Evolutionary conservation across 176 grass and related monocot species (phyloP).

Genomic region (Miscanthus lutarioriparius): DNA sequence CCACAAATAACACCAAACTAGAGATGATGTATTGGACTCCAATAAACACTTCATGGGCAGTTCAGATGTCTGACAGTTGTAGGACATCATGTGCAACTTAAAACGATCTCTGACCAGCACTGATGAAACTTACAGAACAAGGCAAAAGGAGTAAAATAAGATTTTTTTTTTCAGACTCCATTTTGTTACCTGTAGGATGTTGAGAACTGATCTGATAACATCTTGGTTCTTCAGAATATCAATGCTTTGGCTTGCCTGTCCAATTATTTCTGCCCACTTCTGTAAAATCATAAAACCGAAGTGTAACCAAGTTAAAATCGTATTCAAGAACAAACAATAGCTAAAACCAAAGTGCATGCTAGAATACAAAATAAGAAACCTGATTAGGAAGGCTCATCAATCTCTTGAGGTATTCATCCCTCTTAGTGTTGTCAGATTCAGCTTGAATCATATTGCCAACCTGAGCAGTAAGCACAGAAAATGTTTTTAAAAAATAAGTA

Average conservation of each 20-base stretch:
- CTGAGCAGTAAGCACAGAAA: conserved; percentile 40
- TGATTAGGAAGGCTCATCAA: conserved; percentile 99
- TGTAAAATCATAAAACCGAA: conserved; percentile 39
- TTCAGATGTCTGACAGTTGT: background rate
- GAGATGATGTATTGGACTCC: background rate
- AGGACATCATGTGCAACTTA: conserved; percentile 11
- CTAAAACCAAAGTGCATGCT: background rate
- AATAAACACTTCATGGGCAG: background rate
- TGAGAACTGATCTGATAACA: conserved; percentile 97
- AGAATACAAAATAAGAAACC: conserved; percentile 46
- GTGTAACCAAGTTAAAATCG: conserved; percentile 29
- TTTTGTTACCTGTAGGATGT: conserved; percentile 89
- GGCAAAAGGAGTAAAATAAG: background rate
- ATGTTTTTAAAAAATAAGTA: conserved; percentile 21
- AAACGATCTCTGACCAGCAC: background rate
- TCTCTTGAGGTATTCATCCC: conserved; percentile 98
- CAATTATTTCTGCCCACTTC: conserved; percentile 99
- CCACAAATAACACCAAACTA: conserved; percentile 1
- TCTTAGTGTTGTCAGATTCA: conserved; percentile 85
- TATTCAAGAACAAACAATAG: background rate
- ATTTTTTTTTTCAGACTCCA: background rate
- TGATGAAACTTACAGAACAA: background rate
- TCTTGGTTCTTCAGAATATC: conserved; percentile 97
- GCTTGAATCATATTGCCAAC: conserved; percentile 99
- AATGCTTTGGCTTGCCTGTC: conserved; percentile 92